Conservation (phyloP, 2,329 filamentous ascomycete genomes). For the Botrytis byssoidea region DNA sequence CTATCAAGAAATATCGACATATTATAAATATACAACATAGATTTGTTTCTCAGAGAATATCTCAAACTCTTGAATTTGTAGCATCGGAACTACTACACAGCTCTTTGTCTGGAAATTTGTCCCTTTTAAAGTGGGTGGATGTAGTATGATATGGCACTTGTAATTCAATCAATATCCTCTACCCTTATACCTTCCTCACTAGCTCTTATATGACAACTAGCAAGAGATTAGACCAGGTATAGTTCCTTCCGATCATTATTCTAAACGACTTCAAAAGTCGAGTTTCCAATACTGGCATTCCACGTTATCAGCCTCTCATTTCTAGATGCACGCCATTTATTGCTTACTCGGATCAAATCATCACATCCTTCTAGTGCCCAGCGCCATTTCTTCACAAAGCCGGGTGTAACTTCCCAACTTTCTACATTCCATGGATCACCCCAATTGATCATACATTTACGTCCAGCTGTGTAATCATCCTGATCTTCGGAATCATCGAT, state of each 20-base stretch:
- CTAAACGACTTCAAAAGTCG: not conserved
- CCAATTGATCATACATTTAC: slow-evolving; percentile 26
- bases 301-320: not conserved
- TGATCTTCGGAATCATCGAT: slow-evolving; percentile 8
- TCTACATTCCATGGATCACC: slow-evolving; percentile 26
- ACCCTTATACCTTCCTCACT: not conserved
- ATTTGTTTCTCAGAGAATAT: not conserved
- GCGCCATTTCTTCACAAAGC: slow-evolving; percentile 26
- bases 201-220: not conserved
- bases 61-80: not conserved
- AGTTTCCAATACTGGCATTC: not conserved
- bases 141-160: not conserved
- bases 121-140: not conserved
- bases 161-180: not conserved
- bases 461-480: slow-evolving; percentile 22
- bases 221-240: not conserved
- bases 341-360: slow-evolving; percentile 27
- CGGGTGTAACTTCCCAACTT: slow-evolving; percentile 29
- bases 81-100: not conserved
- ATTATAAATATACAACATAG: not conserved
- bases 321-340: slow-evolving; percentile 23
- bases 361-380: slow-evolving; percentile 28
- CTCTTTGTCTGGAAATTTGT: not conserved
- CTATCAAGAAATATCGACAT: no score
- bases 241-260: not conserved